Evolutionary conservation across 148 eudicot species (phyloP).

Genomic region (Tetragonia tetragonoides): DNA sequence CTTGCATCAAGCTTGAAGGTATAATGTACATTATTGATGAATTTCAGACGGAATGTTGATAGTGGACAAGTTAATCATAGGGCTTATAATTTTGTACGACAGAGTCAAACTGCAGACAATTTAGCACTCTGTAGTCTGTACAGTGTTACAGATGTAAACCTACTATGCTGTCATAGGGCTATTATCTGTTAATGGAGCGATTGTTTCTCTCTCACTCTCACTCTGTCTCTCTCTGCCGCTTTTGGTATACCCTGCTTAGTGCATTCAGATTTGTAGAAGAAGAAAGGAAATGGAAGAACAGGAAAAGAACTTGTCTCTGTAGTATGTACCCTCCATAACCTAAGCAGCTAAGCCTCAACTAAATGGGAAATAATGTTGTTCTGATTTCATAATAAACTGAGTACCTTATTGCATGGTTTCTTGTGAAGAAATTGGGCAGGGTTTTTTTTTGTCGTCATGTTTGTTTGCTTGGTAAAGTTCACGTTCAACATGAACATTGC

Average conservation of each 20-base stretch:
- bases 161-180: too few relatives aligned
- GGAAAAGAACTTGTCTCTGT: too few relatives aligned
- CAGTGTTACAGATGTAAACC: neutral
- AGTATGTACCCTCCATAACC: neutral
- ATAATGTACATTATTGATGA: neutral
- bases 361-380: neutral
- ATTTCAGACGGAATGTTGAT: neutral
- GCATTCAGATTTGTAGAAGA: too few relatives aligned
- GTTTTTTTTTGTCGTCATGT: neutral
- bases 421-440: neutral
- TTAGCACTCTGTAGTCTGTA: neutral
- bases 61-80: neutral
- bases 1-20: constrained; percentile 29
- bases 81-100: neutral
- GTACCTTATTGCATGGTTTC: neutral
- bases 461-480: neutral
- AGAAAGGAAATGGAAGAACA: too few relatives aligned
- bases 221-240: too few relatives aligned
- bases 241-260: too few relatives aligned
- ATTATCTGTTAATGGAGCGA: neutral
- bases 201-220: too few relatives aligned
- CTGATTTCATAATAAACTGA: neutral
- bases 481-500: neutral
- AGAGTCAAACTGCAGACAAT: neutral
- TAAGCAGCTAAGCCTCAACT: neutral